These are phyloP conservation scores for Lentinula boryana DNA, from an alignment of 768 basidiomycete genomes.

Conservation along the genomic window DNA sequence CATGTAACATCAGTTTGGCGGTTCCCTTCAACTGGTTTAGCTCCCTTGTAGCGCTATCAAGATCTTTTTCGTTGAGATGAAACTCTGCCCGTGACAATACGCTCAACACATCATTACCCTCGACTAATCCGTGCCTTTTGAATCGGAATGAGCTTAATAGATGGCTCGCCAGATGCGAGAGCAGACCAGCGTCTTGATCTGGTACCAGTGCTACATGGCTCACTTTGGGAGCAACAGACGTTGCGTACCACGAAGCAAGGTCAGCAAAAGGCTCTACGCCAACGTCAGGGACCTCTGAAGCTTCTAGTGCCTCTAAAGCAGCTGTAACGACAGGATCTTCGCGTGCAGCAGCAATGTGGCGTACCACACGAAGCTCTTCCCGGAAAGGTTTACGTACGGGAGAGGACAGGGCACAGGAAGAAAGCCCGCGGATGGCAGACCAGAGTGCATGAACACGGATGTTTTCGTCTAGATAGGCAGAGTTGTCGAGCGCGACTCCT, in stretches of 20 bases:
- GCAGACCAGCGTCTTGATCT: conserved; percentile 80
- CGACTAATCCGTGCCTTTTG: conserved; percentile 70
- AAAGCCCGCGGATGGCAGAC: conserved; percentile 84
- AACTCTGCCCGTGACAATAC: conserved; percentile 86
- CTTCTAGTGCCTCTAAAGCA: conserved; percentile 66
- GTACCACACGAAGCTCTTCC: conserved; percentile 79
- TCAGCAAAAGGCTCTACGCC: conserved; percentile 87
- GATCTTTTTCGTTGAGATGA: conserved; percentile 85
- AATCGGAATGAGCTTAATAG: conserved; percentile 73
- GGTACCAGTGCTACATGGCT: conserved; percentile 90
- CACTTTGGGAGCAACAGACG: conserved; percentile 77
- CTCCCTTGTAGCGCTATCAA: conserved; percentile 86
- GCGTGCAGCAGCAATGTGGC: conserved; percentile 63
- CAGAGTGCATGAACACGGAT: conserved; percentile 87
- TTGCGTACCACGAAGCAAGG: conserved; percentile 86
- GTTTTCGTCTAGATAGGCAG: conserved; percentile 87
- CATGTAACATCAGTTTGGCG: conserved; percentile 63
- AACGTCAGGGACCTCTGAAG: conserved; percentile 68
- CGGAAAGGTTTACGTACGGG: conserved; percentile 79
- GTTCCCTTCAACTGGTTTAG: conserved; percentile 86
- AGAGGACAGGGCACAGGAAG: conserved; percentile 55
- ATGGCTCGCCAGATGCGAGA: conserved; percentile 82
- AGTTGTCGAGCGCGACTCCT: conserved; percentile 87
- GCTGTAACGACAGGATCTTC: conserved; percentile 64
- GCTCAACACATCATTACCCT: conserved; percentile 81